Evolutionary conservation across 352 stramenopile genomes (phyloP).

Genomic region (Phytophthora citricola): DNA sequence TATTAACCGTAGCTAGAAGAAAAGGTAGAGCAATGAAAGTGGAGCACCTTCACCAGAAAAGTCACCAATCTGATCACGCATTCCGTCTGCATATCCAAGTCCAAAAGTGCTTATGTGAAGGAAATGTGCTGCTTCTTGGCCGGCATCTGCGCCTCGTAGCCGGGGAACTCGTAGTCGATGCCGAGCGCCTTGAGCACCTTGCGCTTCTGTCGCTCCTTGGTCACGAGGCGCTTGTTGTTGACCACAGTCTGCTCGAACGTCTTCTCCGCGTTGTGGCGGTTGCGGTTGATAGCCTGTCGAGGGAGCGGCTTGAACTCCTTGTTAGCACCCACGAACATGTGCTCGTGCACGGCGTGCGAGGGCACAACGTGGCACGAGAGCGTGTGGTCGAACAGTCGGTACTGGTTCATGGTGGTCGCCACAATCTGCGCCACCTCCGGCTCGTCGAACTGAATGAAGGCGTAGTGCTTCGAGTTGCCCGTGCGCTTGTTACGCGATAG

Average conservation of each 20-base stretch:
- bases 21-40: slow-evolving; percentile 23
- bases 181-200: slow-evolving; percentile 75
- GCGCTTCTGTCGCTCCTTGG: slow-evolving; percentile 83
- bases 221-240: slow-evolving; percentile 75
- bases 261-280: slow-evolving; percentile 81
- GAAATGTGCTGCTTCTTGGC: slow-evolving; percentile 82
- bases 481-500: slow-evolving; percentile 96
- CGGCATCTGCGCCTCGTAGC: slow-evolving; percentile 69
- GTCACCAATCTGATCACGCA: background rate
- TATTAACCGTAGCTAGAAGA: slow-evolving; percentile 32
- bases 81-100: slow-evolving; percentile 10
- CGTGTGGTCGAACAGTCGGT: slow-evolving; percentile 94
- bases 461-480: slow-evolving; percentile 95
- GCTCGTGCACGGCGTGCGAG: slow-evolving; percentile 85
- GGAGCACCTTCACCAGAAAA: background rate
- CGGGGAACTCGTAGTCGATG: slow-evolving; percentile 89
- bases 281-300: slow-evolving; percentile 73
- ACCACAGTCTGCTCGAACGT: slow-evolving; percentile 76
- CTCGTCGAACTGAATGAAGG: slow-evolving; percentile 96
- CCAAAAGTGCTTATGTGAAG: slow-evolving; percentile 50
- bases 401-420: slow-evolving; percentile 95
- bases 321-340: slow-evolving; percentile 89
- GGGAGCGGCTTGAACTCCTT: slow-evolving; percentile 83
- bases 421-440: slow-evolving; percentile 93
- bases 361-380: slow-evolving; percentile 94